A percentile compares a stretch with the other conserved stretches of the same genome.
Evolutionary conservation across 2,329 filamentous ascomycete species (phyloP).

Genomic region (Epichloe baconii): DNA sequence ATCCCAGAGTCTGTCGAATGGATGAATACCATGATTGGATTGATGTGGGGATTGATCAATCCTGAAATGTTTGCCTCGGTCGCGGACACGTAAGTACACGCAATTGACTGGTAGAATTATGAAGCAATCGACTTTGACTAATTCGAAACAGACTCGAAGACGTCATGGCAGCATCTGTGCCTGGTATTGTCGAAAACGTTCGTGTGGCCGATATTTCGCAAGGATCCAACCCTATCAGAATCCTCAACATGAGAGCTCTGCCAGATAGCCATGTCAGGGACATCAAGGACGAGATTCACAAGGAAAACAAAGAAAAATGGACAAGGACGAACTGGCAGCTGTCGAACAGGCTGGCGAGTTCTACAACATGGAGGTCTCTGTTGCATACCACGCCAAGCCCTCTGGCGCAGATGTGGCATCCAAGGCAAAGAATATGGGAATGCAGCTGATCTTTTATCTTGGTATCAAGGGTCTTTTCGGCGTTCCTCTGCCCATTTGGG

Average conservation of each 20-base stretch:
- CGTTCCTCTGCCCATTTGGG: conserved; percentile 74
- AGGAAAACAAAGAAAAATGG: conserved; percentile 67
- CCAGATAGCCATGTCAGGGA: conserved; percentile 67
- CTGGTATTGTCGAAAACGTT: conserved; percentile 83
- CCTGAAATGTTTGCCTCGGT: conserved; percentile 89
- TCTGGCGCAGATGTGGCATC: conserved; percentile 56
- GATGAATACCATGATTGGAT: conserved; percentile 79
- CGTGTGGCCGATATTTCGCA: conserved; percentile 92
- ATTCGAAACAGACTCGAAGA: conserved; percentile 38
- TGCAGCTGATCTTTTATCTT: conserved; percentile 89
- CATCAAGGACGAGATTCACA: conserved; percentile 68
- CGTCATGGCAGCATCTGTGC: conserved; percentile 92
- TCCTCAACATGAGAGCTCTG: conserved; percentile 75
- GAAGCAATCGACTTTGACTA: not conserved
- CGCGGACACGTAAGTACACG: conserved; percentile 55
- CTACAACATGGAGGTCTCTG: conserved; percentile 82
- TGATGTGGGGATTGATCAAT: conserved; percentile 86
- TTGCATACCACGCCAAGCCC: conserved; percentile 83
- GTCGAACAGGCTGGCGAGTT: conserved; percentile 84
- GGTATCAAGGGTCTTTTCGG: conserved; percentile 83
- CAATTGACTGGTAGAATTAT: not conserved
- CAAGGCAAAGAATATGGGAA: conserved; percentile 90
- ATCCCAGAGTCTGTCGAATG: conserved; percentile 90
- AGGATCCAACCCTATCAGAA: conserved; percentile 77
- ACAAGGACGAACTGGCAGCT: conserved; percentile 75